phyloP scores from a whole-genome alignment of 345 rosid species.

The Bruguiera parviflora region DNA sequence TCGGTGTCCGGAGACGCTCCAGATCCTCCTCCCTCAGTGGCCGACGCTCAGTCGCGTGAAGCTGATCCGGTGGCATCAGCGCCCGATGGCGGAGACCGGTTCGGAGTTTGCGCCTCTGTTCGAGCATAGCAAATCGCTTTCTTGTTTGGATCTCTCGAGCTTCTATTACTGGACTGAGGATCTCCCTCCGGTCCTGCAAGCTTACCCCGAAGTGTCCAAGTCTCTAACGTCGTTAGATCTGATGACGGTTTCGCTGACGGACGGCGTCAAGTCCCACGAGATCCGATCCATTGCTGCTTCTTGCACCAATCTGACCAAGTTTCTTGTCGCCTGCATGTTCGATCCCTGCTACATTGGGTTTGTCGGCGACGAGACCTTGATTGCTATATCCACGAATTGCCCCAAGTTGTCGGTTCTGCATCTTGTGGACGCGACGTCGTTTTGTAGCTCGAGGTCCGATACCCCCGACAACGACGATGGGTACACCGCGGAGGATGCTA shows the following conservation, averaged over 20 bases:
- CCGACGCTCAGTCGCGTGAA: slow-evolving; percentile 49
- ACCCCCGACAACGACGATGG: slow-evolving; percentile 35
- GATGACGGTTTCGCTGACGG: slow-evolving; percentile 57
- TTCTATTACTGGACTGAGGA: slow-evolving; percentile 96
- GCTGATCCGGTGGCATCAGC: slow-evolving; percentile 86
- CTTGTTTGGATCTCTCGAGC: slow-evolving; percentile 55
- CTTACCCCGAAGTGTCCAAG: slow-evolving; percentile 39
- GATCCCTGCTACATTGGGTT: slow-evolving; percentile 73
- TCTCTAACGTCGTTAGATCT: slow-evolving; percentile 55
- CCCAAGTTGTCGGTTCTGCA: slow-evolving; percentile 58
- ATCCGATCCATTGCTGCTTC: slow-evolving; percentile 51
- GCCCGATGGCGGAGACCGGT: slow-evolving; percentile 35
- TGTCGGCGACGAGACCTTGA: slow-evolving; percentile 69
- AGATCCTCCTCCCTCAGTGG: slow-evolving; percentile 64
- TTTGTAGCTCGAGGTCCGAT: slow-evolving; percentile 41
- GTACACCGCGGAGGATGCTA: slow-evolving; percentile 50
- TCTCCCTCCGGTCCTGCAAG: slow-evolving; percentile 67
- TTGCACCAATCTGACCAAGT: slow-evolving; percentile 52
- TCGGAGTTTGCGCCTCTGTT: slow-evolving; percentile 57
- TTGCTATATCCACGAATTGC: slow-evolving; percentile 55
- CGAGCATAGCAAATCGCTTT: slow-evolving; percentile 43
- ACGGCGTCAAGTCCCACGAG: slow-evolving; percentile 74
- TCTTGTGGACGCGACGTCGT: slow-evolving; percentile 52
- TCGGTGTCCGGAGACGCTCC: slow-evolving; percentile 50
- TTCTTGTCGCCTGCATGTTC: slow-evolving; percentile 68